Evolutionary conservation across 176 grass and related monocot species (phyloP).

Genomic region (Oryza meyeriana): DNA sequence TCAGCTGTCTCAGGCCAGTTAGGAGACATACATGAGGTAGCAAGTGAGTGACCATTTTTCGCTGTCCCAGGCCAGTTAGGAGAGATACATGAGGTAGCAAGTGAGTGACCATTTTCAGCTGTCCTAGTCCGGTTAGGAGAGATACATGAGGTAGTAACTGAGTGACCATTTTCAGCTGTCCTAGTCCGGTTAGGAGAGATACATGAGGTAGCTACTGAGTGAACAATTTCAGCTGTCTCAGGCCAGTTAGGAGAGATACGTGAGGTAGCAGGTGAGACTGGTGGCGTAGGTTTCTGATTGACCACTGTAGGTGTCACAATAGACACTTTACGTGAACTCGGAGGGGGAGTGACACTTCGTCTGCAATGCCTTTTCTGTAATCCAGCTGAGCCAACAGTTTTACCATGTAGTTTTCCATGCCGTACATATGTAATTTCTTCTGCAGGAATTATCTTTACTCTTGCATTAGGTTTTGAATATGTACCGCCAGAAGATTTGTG

Average conservation of each 20-base stretch:
- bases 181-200: not conserved
- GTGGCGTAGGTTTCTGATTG: conserved; percentile 3
- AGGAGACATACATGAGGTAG: not conserved
- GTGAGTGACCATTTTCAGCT: not conserved
- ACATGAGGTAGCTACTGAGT: not conserved
- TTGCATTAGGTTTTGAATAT: conserved; percentile 45
- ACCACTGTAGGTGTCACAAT: not conserved
- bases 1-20: conserved; percentile 15
- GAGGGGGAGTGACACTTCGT: conserved; percentile 37
- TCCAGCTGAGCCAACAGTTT: conserved; percentile 21
- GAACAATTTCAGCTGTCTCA: conserved; percentile 20
- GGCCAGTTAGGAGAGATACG: not conserved
- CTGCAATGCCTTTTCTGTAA: conserved; percentile 15
- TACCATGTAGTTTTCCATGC: conserved; percentile 28
- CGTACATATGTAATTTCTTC: conserved; percentile 50
- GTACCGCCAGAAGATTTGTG: conserved; percentile 30
- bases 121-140: conserved; percentile 6
- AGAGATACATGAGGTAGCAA: not conserved
- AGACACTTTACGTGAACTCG: conserved; percentile 25
- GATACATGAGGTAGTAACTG: not conserved
- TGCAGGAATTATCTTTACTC: conserved; percentile 56
- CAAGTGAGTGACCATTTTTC: too few species aligned
- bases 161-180: conserved; percentile 9
- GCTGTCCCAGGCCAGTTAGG: not conserved
- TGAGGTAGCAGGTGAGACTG: not conserved